Evolutionary conservation across 768 basidiomycete species (phyloP).

Genomic region (Boletus edulis): DNA sequence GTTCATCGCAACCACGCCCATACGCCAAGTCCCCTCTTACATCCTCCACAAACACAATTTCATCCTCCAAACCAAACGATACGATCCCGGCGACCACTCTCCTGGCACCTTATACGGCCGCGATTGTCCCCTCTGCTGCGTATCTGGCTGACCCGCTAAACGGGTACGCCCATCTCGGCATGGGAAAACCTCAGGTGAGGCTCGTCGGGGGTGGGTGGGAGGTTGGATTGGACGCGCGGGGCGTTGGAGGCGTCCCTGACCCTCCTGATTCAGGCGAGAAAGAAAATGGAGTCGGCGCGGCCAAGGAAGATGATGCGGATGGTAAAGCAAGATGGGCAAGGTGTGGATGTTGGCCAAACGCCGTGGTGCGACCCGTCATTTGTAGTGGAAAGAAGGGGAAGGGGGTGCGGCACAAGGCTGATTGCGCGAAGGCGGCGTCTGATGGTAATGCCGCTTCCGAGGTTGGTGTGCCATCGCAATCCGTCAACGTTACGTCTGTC

Average conservation of each 20-base stretch:
- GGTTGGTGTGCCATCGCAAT: neutral
- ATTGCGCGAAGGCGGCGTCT: conserved; percentile 10
- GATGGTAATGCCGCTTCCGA: neutral
- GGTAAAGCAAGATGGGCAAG: conserved; percentile 52
- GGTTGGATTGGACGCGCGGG: conserved; percentile 77
- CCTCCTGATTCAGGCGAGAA: conserved; percentile 20
- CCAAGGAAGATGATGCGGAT: conserved; percentile 38
- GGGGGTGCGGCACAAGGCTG: conserved; percentile 16
- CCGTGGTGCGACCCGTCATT: conserved; percentile 43
- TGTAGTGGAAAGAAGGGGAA: conserved; percentile 29
- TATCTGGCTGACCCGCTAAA: conserved; percentile 84
- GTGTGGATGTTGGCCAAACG: conserved; percentile 54
- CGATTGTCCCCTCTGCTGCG: conserved; percentile 59
- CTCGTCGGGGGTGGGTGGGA: conserved; percentile 74
- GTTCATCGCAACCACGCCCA: conserved; percentile 17
- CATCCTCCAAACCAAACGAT: conserved; percentile 47
- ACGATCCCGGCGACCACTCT: conserved; percentile 53
- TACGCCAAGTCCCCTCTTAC: conserved; percentile 30
- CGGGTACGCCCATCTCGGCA: conserved; percentile 79
- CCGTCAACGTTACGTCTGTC: conserved; percentile 8
- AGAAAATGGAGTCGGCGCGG: neutral
- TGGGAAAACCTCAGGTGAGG: conserved; percentile 83
- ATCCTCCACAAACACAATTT: conserved; percentile 37
- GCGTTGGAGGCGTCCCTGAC: conserved; percentile 49
- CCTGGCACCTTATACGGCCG: conserved; percentile 62